A percentile compares a stretch with the other conserved stretches of the same genome.
Conservation (phyloP, 331 rosid genomes). For the Rhamnella rubrinervis region DNA sequence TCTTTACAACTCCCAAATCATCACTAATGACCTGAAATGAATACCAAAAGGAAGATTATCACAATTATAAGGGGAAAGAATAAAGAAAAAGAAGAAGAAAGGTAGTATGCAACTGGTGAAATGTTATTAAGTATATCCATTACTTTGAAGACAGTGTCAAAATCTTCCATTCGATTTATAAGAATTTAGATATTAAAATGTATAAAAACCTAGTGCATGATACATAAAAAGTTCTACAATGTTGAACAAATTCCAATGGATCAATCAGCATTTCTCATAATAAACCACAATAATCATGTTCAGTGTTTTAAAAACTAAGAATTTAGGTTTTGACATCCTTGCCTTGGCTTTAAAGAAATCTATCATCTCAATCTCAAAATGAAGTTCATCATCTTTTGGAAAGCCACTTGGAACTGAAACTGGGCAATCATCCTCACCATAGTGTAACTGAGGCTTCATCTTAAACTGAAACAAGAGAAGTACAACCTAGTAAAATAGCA, state of each 20-base stretch:
- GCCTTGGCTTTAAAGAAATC: slow-evolving; percentile 88
- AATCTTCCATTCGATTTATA: neutral
- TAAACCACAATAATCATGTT: neutral
- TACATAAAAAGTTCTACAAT: neutral
- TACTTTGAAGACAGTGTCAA: neutral
- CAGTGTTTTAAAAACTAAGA: slow-evolving; percentile 7
- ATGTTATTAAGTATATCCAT: neutral
- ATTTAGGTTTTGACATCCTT: slow-evolving; percentile 37
- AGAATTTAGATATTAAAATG: neutral
- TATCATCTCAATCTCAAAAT: slow-evolving; percentile 91
- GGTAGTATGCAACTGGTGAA: slow-evolving; percentile 9
- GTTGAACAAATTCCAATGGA: neutral
- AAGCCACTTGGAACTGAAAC: slow-evolving; percentile 61
- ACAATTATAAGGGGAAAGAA: neutral
- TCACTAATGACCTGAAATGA: slow-evolving; percentile 76
- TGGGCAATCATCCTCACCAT: slow-evolving; percentile 89
- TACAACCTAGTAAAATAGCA: slow-evolving; percentile 9
- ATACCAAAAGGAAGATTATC: slow-evolving; percentile 30
- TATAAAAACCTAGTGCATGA: neutral
- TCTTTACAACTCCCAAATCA: slow-evolving; percentile 82
- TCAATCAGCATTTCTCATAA: slow-evolving; percentile 1
- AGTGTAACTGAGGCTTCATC: slow-evolving; percentile 91
- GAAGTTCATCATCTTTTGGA: slow-evolving; percentile 90
- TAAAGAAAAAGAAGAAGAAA: neutral
- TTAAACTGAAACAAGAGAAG: slow-evolving; percentile 60